phyloP scores from a whole-genome alignment of 2,329 filamentous ascomycete genomes.

The Endoconidiophora laricicola region DNA sequence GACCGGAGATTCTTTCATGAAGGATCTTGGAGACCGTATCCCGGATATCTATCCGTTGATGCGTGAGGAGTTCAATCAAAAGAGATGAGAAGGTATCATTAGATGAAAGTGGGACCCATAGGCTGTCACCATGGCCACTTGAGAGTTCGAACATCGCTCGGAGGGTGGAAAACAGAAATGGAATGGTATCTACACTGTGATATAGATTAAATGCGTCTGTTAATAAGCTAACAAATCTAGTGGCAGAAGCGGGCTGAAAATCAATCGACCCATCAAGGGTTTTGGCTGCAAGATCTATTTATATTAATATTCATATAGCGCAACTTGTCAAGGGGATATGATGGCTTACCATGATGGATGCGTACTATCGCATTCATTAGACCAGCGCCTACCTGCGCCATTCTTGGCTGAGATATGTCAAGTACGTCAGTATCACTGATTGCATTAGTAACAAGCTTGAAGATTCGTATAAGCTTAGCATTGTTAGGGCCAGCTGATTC shows the following conservation, averaged over 20 bases:
- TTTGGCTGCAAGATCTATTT: not conserved
- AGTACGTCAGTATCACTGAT: slow-evolving; percentile 41
- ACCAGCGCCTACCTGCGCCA: slow-evolving; percentile 1
- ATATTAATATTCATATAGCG: not conserved
- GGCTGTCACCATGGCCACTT: not conserved
- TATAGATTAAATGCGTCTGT: not conserved
- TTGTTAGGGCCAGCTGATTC: no score
- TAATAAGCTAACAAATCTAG: not conserved
- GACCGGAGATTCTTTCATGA: not conserved
- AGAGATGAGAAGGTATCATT: not conserved
- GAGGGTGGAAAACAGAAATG: not conserved
- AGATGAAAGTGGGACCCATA: not conserved
- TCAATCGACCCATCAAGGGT: not conserved
- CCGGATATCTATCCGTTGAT: slow-evolving; percentile 18
- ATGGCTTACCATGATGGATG: slow-evolving; percentile 24
- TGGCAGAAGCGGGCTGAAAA: not conserved
- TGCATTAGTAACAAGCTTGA: slow-evolving; percentile 41
- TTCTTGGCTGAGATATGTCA: slow-evolving; percentile 16
- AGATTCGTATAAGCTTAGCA: slow-evolving; percentile 23
- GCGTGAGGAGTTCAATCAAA: slow-evolving; percentile 13
- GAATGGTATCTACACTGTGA: not conserved
- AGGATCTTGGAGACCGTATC: slow-evolving; percentile 23
- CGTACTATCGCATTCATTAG: slow-evolving; percentile 17
- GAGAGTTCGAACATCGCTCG: not conserved
- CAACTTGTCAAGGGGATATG: not conserved